Percentiles rank a stretch among this genome's conserved stretches.
These are phyloP conservation scores for Coprinellus micaceus DNA, from an alignment of 768 basidiomycete genomes.

Conservation along the genomic window DNA sequence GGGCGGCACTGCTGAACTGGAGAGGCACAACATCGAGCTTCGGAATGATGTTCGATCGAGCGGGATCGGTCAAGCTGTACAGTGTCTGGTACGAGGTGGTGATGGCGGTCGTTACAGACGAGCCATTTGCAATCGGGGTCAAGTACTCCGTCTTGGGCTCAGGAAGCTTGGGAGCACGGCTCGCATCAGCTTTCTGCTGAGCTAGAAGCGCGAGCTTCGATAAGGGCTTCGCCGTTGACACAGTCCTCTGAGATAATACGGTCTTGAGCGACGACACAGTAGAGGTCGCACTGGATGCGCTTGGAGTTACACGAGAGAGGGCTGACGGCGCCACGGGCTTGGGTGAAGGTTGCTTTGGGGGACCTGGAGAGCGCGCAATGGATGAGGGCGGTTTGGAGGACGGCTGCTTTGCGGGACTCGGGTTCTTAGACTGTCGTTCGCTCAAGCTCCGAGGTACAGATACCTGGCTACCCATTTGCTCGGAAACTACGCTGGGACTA, in stretches of 20 bases:
- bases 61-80: constrained; percentile 55
- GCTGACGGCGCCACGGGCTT: no score
- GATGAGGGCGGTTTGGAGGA: background rate
- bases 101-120: constrained; percentile 80
- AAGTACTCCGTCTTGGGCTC: constrained; percentile 62
- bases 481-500: no score
- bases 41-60: constrained; percentile 37
- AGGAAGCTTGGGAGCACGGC: constrained; percentile 44
- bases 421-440: constrained; percentile 10
- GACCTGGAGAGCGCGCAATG: background rate
- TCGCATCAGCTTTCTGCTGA: constrained; percentile 47
- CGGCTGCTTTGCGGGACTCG: constrained; percentile 7
- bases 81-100: constrained; percentile 78
- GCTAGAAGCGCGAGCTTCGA: constrained; percentile 63
- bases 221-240: constrained; percentile 16
- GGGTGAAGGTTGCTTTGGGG: no score
- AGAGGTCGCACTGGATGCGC: background rate
- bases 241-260: constrained; percentile 2
- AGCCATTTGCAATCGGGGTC: constrained; percentile 76
- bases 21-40: constrained; percentile 45
- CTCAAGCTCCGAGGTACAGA: constrained; percentile 17
- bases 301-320: background rate
- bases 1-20: constrained; percentile 20
- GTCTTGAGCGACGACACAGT: background rate
- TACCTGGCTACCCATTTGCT: no score